phyloP scores from a whole-genome alignment of 192 early-diverging fungal species.

The Funneliformis mosseae region DNA sequence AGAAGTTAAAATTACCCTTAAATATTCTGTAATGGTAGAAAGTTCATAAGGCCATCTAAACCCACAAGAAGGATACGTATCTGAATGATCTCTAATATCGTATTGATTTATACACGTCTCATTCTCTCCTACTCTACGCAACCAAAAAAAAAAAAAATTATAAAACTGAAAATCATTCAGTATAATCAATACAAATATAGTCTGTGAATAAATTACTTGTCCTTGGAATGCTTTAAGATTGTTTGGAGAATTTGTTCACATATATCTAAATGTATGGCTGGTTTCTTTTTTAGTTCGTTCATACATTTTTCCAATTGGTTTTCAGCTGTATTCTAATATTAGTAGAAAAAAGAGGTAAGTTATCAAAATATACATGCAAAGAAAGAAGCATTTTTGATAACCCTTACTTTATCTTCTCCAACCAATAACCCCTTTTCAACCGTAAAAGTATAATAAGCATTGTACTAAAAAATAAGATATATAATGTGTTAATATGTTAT shows the following conservation, averaged over 20 bases:
- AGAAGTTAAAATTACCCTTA: constrained; percentile 47
- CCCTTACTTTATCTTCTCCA: constrained; percentile 37
- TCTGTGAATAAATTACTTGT: not conserved
- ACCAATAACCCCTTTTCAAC: constrained; percentile 37
- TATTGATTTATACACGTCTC: constrained; percentile 57
- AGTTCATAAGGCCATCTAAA: constrained; percentile 59
- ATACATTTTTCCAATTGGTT: constrained; percentile 41
- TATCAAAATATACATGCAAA: not conserved
- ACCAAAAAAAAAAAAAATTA: not conserved
- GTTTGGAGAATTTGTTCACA: constrained; percentile 47
- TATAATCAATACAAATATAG: not conserved
- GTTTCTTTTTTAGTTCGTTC: constrained; percentile 31
- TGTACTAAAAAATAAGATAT: constrained; percentile 42
- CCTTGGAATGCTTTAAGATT: not conserved
- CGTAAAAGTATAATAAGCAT: constrained; percentile 47
- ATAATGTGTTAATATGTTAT: not conserved
- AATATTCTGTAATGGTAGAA: constrained; percentile 45
- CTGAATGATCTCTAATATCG: constrained; percentile 52
- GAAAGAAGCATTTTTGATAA: not conserved
- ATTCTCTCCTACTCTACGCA: constrained; percentile 6
- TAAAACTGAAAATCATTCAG: not conserved
- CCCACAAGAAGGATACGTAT: constrained; percentile 53
- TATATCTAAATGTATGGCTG: constrained; percentile 35
- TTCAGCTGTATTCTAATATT: constrained; percentile 7
- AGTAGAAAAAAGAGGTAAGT: not conserved